A percentile compares a stretch with the other conserved stretches of the same genome.
phyloP scores from a whole-genome alignment of 305 asterid species.

The Solanum hybrid region DNA sequence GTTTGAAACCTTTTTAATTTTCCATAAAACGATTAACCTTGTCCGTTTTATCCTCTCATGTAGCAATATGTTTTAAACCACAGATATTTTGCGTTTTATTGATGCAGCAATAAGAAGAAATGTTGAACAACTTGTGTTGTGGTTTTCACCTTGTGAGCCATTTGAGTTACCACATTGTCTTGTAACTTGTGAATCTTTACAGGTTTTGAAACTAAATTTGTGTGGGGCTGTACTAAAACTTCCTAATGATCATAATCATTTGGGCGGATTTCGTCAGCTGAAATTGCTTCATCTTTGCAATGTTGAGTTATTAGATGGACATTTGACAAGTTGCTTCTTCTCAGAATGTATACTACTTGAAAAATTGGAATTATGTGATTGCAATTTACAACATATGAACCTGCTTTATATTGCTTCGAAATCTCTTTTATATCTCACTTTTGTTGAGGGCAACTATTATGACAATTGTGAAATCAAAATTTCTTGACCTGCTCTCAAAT shows the following conservation, averaged over 20 bases:
- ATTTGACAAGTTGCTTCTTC: not conserved
- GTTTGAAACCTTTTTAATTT: slow-evolving; percentile 10
- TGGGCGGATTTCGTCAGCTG: not conserved
- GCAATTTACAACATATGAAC: not conserved
- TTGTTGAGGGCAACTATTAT: not conserved
- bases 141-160: not conserved
- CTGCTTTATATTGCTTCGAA: not conserved
- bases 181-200: not conserved
- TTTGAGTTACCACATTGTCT: not conserved
- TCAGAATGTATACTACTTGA: not conserved
- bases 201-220: not conserved
- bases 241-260: not conserved
- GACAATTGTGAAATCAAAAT: not conserved
- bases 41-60: slow-evolving; percentile 3
- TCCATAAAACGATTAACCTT: not conserved
- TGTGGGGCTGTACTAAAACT: rapidly evolving
- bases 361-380: not conserved
- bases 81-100: too few relatives aligned
- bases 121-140: not conserved
- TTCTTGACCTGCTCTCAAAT: not conserved
- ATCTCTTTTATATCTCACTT: not conserved
- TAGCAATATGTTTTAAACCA: not conserved
- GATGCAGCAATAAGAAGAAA: not conserved
- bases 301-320: not conserved
- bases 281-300: not conserved